Base-by-base conservation (phyloP, 2,329 filamentous ascomycete species). In the Aspergillus brasiliensis region DNA sequence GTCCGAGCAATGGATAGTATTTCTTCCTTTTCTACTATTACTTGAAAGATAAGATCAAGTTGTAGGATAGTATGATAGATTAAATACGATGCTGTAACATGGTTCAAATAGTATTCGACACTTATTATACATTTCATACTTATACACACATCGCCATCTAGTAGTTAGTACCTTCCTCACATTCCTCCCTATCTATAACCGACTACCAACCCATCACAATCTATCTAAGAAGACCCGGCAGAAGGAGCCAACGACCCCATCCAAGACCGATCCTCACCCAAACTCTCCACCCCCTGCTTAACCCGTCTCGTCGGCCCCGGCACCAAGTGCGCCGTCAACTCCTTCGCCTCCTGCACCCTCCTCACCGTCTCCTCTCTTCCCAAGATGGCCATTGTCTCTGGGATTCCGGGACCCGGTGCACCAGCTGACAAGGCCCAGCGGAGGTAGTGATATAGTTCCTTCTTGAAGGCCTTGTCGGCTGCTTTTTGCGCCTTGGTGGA, bases 351-450 rank as follows among this genome's bases (percentile, higher is more conserved):
- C 49, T 72, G 64, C n/a, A 84, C 62, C 51, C 83, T 75, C 51
- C 71, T 68, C 19, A 83, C 63, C 8, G 79, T 80, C 67, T 85
- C 83, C 3, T 80, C 74, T 49, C 79, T 79, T 0, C 86, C 86
- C 21, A 88, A 69, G 19, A 86, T 78, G 11, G 70, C 76, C 83
- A 88, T 83, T 2, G 80, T 81, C 40, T 81, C 76, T 1, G 80
- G 80, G 8, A 84, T 80, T 15, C 80, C 77, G 1, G 85, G 84
- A 0, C 86, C 86, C 8, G 80, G 77, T 19, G 75, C 75, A 2
- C 83, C 83, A 42, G 78, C 83, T 2, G 80, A 77, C 23, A 88
- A 63, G 1, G 83, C 84, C 79, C 84, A 83, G 54, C 86, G 80
- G 56, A 88, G 73, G 66, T 84, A 86, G 58, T 80, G 74, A 72